These are phyloP conservation scores for Nakazawaea wyomingensis DNA, from an alignment of 805 yeast species.

Conservation along the genomic window DNA sequence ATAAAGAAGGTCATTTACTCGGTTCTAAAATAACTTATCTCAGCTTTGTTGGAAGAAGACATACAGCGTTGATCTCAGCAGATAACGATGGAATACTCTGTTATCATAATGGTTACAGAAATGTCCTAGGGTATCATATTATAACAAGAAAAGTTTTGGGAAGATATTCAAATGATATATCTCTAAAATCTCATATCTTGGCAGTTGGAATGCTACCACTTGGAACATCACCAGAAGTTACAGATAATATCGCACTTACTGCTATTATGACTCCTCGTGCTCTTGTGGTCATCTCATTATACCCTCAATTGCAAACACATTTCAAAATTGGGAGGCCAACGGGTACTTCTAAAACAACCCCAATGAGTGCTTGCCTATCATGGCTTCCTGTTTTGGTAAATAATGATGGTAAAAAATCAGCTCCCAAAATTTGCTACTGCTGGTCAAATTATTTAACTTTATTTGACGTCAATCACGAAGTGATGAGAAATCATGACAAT, in stretches of 20 bases:
- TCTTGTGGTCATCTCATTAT: conserved; percentile 49
- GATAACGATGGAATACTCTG: conserved; percentile 55
- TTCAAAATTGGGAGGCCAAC: conserved; percentile 47
- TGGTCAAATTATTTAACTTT: conserved; percentile 62
- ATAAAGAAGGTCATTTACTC: conserved; percentile 30
- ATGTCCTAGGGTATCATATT: conserved; percentile 46
- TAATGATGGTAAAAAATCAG: conserved; percentile 20
- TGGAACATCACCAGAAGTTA: conserved; percentile 47
- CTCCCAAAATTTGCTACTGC: conserved; percentile 57
- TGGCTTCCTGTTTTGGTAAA: conserved; percentile 57
- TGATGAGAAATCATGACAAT: conserved; percentile 18
- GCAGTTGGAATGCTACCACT: conserved; percentile 51
- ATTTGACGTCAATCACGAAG: conserved; percentile 40
- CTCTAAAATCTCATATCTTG: conserved; percentile 23
- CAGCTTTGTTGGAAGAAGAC: conserved; percentile 43
- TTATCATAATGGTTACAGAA: conserved; percentile 58
- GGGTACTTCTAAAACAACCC: conserved; percentile 23
- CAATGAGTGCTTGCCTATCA: conserved; percentile 40
- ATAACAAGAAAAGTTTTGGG: conserved; percentile 51
- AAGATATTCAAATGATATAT: conserved; percentile 23
- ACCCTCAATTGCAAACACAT: conserved; percentile 48
- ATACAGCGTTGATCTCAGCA: conserved; percentile 49
- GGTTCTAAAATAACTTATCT: conserved; percentile 38
- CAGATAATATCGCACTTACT: conserved; percentile 54
- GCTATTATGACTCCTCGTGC: conserved; percentile 53